Evolutionary conservation across 169 alveolate genomes (phyloP), one percentile per base, ranked within the genome.

Genomic region (Babesia sp.): DNA sequence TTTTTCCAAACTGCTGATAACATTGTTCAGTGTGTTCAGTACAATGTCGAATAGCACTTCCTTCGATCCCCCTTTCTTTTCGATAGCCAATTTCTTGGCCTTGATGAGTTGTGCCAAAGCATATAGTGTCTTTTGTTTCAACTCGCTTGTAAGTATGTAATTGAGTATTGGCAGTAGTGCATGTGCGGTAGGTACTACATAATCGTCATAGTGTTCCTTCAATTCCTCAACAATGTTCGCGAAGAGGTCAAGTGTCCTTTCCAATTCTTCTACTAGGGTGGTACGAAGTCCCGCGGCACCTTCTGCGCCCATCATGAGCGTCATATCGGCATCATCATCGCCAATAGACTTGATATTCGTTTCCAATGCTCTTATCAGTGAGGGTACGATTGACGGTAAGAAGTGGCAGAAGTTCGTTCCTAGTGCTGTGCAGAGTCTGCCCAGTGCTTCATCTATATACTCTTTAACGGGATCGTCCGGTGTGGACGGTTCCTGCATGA

Each of bases 401-500:
- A 89, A 94, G 34, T 94, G 96, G 45, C 86, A 80, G 69, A 94
- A 94, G 70, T 93, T 93, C 28, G 71, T 73, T 20, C 92, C 94
- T 69, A 94, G 85, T 6, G 94, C 95, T 24, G 95, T 61, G 76
- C 97, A 93, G 72, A 93, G 83, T 18, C 97, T 75, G 24, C 94
- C 93, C 39, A 94, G 70, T 24, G 97, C 97, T 45, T 92, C 97
- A 20, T 82, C 90, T 24, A 92, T 73, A 59, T 92, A 94, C 55
- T 94, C 97, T 59, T 90, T 85, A 14, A 93, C 93, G 4, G 97
- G 92, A 77, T 93, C 96, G 64, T 94, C 97, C 1, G 92, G 92
- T 37, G 91, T 92, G 72, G 86, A 63, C 31, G 92, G 93, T 34
- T 87, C 86, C 24, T 91, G 86, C 63, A 90, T 83, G 31, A 92